phyloP scores from a whole-genome alignment of 495 filamentous ascomycete genomes.

The Umbilicaria muhlenbergii region DNA sequence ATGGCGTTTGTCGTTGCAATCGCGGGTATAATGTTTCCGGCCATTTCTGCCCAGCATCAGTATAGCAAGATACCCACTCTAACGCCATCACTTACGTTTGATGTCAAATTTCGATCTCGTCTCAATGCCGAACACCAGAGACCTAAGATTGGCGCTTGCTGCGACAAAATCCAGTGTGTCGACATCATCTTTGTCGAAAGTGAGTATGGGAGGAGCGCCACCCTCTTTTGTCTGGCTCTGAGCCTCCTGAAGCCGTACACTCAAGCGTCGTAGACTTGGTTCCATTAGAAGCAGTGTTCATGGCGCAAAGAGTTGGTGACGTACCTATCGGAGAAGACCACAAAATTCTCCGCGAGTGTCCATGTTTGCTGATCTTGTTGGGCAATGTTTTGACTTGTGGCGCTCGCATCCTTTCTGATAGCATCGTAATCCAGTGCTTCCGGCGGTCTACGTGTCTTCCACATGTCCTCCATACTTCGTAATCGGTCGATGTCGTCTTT shows the following conservation, averaged over 20 bases:
- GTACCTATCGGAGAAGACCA: conserved; percentile 69
- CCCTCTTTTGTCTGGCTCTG: conserved; percentile 32
- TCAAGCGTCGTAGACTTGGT: conserved; percentile 53
- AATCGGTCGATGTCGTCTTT: conserved; percentile 69
- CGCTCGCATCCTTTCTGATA: conserved; percentile 30
- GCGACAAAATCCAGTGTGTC: conserved; percentile 94
- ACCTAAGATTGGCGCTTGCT: conserved; percentile 75
- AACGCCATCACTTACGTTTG: conserved; percentile 42
- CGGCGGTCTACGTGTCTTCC: conserved; percentile 69
- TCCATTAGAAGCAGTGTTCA: neutral
- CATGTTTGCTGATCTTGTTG: conserved; percentile 62
- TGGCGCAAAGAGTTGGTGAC: neutral
- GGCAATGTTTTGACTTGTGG: conserved; percentile 36
- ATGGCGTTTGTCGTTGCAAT: conserved; percentile 98
- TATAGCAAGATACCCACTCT: neutral
- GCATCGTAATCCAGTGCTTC: conserved; percentile 51
- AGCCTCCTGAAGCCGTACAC: conserved; percentile 48
- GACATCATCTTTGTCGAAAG: conserved; percentile 93
- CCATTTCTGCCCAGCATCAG: conserved; percentile 51
- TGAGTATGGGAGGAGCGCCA: conserved; percentile 46
- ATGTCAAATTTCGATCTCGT: conserved; percentile 85
- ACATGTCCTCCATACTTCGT: conserved; percentile 89
- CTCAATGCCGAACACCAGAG: conserved; percentile 73
- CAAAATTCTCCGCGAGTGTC: conserved; percentile 65
- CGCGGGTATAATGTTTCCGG: conserved; percentile 95